phyloP scores from a whole-genome alignment of 129 eudicot species.

The Flaveria sonorensis region DNA sequence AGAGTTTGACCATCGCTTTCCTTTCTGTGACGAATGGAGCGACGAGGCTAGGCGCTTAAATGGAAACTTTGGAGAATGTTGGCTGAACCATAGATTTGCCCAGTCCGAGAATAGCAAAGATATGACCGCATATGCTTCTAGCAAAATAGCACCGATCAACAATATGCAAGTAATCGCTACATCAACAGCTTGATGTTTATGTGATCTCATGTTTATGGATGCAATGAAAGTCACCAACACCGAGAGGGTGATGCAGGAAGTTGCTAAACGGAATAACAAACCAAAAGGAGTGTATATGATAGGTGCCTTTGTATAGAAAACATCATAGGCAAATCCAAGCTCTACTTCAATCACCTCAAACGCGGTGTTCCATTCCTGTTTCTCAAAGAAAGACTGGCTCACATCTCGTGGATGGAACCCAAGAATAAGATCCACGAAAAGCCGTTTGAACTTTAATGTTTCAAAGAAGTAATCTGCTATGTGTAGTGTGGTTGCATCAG shows the following conservation, averaged over 20 bases:
- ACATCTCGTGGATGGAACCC: slow-evolving; percentile 46
- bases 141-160: slow-evolving; percentile 40
- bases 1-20: slow-evolving; percentile 47
- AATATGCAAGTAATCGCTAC: slow-evolving; percentile 34
- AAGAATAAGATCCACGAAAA: slow-evolving; percentile 51
- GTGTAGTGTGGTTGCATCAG: slow-evolving; percentile 20
- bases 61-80: slow-evolving; percentile 18
- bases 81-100: slow-evolving; percentile 35
- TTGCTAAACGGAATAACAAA: slow-evolving; percentile 10
- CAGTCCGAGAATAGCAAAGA: slow-evolving; percentile 38
- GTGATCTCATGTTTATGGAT: background rate
- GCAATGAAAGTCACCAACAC: slow-evolving; percentile 20
- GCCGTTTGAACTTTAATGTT: slow-evolving; percentile 37
- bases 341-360: slow-evolving; percentile 44
- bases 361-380: slow-evolving; percentile 19
- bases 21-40: slow-evolving; percentile 15
- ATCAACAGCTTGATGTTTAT: slow-evolving; percentile 14
- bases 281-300: slow-evolving; percentile 38
- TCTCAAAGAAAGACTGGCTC: slow-evolving; percentile 34
- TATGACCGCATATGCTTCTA: slow-evolving; percentile 38
- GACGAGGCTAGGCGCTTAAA: slow-evolving; percentile 10
- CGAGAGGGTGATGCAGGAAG: slow-evolving; percentile 21
- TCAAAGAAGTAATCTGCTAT: slow-evolving; percentile 43
- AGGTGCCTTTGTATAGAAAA: slow-evolving; percentile 41
- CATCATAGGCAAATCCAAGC: slow-evolving; percentile 45